Evolutionary conservation across 1,284 basidiomycete species (phyloP), one percentile per base, ranked within the genome.

Genomic region (Boletus sp.): DNA sequence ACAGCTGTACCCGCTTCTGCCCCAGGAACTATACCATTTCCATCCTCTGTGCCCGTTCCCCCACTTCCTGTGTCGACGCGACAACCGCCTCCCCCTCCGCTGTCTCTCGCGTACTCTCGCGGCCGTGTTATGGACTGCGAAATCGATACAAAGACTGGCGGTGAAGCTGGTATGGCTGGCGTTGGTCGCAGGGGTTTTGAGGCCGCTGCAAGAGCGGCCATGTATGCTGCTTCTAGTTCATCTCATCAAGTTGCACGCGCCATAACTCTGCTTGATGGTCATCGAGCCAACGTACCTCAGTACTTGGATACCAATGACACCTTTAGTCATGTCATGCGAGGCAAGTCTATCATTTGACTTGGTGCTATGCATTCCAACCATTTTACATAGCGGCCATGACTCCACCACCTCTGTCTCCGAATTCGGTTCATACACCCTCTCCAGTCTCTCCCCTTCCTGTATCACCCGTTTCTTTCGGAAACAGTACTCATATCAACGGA

Each of bases 121-220:
- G 7, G 48, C 13, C 57, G n/a, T 17, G 22, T 25, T 10, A 23
- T 17, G 13, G 36, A 37, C 17, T 52, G 47, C n/a, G 60, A 66
- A 27, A 51, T 65, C 5, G 81, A 91, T 59, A 91, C 88, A 13
- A 81, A 83, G 57, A 77, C 64, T 8, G 90, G 89, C 4, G 90
- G 89, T 2, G 82, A 77, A 52, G 89, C 89, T 6, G 91, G 91
- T 0, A 93, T 93, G 90, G 91, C 91, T 0, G 91, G 91, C 14
- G 90, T 94, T 2, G 91, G 91, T 5, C 72, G 91, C 51, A 73
- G 91, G 52, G 91, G 88, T 0, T 93, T 94, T 54, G 86, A 84
- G 2, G 88, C 90, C 8, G 89, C 80, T 8, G 84, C 88, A 30
- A 74, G 81, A 34, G 82, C 82, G 0, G 86, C 84, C 2, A 75